Conservation (phyloP, 306 rosid species). For the Corylus avellana region DNA sequence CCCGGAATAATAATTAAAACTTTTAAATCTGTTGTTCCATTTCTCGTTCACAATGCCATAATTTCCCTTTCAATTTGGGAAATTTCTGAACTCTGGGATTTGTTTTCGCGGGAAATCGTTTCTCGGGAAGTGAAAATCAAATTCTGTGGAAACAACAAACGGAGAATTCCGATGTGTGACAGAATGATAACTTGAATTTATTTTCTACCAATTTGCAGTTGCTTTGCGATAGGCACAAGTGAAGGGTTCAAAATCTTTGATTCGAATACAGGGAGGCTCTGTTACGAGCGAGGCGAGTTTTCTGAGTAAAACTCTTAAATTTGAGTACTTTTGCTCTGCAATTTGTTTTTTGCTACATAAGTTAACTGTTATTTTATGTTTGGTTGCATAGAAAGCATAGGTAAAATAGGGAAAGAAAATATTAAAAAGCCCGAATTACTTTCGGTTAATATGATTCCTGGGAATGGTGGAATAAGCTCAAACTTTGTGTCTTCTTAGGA, state of each 20-base stretch:
- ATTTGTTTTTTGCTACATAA: neutral
- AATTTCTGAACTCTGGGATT: neutral
- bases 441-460: neutral
- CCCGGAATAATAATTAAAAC: too few relatives aligned
- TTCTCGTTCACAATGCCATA: neutral
- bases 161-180: neutral
- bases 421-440: neutral
- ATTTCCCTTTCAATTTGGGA: neutral
- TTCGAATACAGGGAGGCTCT: conserved; percentile 70
- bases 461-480: neutral
- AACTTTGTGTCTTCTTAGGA: neutral
- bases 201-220: conserved; percentile 46
- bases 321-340: neutral
- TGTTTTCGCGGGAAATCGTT: neutral
- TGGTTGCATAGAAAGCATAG: neutral
- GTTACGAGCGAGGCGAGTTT: conserved; percentile 64
- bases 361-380: neutral
- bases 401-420: neutral
- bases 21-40: neutral
- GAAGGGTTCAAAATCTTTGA: conserved; percentile 85
- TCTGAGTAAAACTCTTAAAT: neutral
- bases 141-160: neutral
- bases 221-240: conserved; percentile 77
- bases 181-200: neutral
- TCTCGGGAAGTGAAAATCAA: neutral